These are phyloP conservation scores for Beauveria rudraprayagi DNA, from an alignment of 2,329 filamentous ascomycete species.

Conservation along the genomic window DNA sequence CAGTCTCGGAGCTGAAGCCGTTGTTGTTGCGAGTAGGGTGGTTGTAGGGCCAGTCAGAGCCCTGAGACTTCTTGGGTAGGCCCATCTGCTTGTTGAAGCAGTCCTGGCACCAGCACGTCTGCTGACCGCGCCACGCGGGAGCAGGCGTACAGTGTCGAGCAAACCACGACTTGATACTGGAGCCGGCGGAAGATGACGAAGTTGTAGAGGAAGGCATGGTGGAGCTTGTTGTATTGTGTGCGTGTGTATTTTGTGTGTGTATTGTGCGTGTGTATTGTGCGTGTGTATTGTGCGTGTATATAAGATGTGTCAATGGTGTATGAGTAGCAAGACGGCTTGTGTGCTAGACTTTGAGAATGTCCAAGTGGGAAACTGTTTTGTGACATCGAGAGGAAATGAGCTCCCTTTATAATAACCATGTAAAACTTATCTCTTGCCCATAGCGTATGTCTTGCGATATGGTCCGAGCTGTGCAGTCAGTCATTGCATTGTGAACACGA, in stretches of 20 bases:
- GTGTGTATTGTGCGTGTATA: neutral
- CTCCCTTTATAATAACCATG: conserved; percentile 2
- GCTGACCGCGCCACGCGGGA: conserved; percentile 26
- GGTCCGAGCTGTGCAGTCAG: neutral
- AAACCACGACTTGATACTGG: conserved; percentile 26
- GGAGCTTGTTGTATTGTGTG: neutral
- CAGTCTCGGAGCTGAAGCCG: conserved; percentile 6
- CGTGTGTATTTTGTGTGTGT: neutral
- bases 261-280: neutral
- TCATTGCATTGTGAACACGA: neutral
- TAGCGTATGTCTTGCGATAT: neutral
- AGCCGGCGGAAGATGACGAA: conserved; percentile 14
- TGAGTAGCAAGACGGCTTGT: neutral
- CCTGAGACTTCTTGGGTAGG: neutral
- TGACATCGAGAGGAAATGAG: neutral
- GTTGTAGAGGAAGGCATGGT: conserved; percentile 13
- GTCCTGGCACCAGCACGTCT: conserved; percentile 28
- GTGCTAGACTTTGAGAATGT: neutral
- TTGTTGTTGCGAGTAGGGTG: conserved; percentile 7
- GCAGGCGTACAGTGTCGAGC: conserved; percentile 32
- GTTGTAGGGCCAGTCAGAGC: conserved; percentile 7
- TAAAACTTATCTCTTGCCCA: neutral
- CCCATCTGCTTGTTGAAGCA: conserved; percentile 19
- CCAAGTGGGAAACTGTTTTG: neutral
- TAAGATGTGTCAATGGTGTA: neutral